phyloP scores from a whole-genome alignment of 2,329 filamentous ascomycete genomes.

The Microdochium nivale region DNA sequence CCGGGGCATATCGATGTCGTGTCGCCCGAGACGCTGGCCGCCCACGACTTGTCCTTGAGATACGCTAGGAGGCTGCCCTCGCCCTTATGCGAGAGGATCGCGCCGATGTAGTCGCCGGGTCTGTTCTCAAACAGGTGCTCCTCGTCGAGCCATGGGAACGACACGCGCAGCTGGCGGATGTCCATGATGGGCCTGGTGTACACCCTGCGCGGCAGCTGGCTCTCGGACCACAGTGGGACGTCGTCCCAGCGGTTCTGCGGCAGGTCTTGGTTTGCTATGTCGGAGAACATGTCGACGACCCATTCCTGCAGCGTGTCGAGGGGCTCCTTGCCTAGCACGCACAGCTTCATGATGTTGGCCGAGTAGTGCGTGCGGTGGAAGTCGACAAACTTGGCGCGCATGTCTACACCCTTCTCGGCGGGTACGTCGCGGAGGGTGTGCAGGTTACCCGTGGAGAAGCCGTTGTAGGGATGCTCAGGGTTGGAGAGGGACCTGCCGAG shows the following conservation, averaged over 20 bases:
- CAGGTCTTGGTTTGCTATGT: constrained; percentile 74
- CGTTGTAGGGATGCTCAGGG: constrained; percentile 76
- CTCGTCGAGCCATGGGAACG: constrained; percentile 83
- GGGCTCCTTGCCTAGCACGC: constrained; percentile 72
- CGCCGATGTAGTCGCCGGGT: constrained; percentile 77
- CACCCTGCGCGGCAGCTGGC: constrained; percentile 55
- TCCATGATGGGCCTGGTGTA: constrained; percentile 93
- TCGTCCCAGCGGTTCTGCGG: constrained; percentile 47
- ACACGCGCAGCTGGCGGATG: constrained; percentile 66
- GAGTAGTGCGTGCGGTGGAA: constrained; percentile 89
- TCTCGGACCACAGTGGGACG: constrained; percentile 38
- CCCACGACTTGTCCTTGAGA: constrained; percentile 85
- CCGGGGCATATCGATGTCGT: constrained; percentile 70
- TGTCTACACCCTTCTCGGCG: constrained; percentile 69
- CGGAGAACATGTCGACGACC: constrained; percentile 76
- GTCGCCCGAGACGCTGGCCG: constrained; percentile 72
- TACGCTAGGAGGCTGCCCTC: constrained; percentile 87
- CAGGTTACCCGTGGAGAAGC: constrained; percentile 86
- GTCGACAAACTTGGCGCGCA: constrained; percentile 84
- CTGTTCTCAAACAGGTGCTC: constrained; percentile 71
- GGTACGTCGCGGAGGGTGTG: constrained; percentile 79
- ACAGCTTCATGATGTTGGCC: constrained; percentile 87
- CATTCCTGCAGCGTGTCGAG: constrained; percentile 76
- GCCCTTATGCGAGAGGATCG: constrained; percentile 86
- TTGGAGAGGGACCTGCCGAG: constrained; percentile 84